These are phyloP conservation scores for Inga leiocalycina DNA, from an alignment of 306 rosid genomes.

Conservation along the genomic window DNA sequence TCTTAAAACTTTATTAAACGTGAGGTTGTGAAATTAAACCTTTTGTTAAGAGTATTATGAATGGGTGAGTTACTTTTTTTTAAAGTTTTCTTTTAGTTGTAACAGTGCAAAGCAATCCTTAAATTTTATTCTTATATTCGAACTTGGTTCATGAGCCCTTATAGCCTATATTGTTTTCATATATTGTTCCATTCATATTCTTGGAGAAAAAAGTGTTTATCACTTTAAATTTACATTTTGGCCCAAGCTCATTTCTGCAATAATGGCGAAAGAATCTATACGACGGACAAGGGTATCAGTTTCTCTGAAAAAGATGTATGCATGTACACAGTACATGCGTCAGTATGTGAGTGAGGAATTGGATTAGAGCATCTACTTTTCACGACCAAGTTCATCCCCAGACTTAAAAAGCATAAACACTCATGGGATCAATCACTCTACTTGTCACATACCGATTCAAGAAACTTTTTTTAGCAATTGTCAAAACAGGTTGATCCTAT, in stretches of 20 bases:
- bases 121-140: conserved; percentile 17
- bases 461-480: neutral
- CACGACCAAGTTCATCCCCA: neutral
- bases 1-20: no score
- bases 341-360: neutral
- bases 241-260: neutral
- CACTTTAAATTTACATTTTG: no score
- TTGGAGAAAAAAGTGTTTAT: no score
- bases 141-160: conserved; percentile 18
- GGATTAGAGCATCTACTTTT: neutral
- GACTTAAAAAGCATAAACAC: neutral
- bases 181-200: no score
- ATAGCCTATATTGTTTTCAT: neutral
- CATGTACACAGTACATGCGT: neutral
- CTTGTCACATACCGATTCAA: neutral
- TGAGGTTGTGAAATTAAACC: no score
- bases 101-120: conserved; percentile 30
- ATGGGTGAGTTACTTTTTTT: neutral
- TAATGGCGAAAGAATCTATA: neutral
- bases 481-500: neutral
- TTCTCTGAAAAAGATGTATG: neutral
- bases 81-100: conserved; percentile 33
- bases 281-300: neutral
- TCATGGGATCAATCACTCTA: neutral
- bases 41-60: no score